Percentiles rank a stretch among this genome's conserved stretches.
Evolutionary conservation across 805 yeast species (phyloP).

Genomic region (Pichia thaimueangensis): DNA sequence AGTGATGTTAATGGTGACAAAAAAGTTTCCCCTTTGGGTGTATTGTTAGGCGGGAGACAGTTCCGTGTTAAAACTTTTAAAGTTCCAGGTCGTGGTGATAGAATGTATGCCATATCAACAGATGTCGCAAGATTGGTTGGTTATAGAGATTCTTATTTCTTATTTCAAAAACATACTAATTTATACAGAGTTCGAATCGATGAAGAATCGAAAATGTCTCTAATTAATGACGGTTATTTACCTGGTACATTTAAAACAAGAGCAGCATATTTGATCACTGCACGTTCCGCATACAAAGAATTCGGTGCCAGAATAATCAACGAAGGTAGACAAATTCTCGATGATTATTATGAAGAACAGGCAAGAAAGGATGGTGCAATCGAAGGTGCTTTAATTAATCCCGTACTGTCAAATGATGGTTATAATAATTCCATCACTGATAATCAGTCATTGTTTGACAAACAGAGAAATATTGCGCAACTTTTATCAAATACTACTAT

Average conservation of each 20-base stretch:
- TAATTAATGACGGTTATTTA: conserved; percentile 72
- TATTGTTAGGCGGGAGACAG: conserved; percentile 62
- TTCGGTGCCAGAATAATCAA: conserved; percentile 82
- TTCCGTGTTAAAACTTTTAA: conserved; percentile 68
- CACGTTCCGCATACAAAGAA: conserved; percentile 81
- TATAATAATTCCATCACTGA: conserved; percentile 18
- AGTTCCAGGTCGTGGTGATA: conserved; percentile 57
- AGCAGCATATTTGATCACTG: conserved; percentile 83
- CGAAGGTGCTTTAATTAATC: conserved; percentile 50
- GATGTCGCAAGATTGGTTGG: conserved; percentile 96
- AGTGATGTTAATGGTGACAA: conserved; percentile 73
- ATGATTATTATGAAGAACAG: conserved; percentile 78
- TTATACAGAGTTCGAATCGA: conserved; percentile 67
- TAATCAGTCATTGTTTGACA: conserved; percentile 6
- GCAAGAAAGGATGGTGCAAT: conserved; percentile 54
- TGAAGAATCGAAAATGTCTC: conserved; percentile 74
- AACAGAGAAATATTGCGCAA: conserved; percentile 8
- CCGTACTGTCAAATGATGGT: conserved; percentile 15
- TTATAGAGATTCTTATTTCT: conserved; percentile 81
- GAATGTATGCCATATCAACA: conserved; percentile 83
- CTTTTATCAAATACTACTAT: conserved; percentile 9
- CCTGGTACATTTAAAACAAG: conserved; percentile 91
- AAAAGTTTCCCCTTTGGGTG: conserved; percentile 65
- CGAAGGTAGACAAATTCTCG: conserved; percentile 73
- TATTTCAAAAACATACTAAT: conserved; percentile 79